Base-by-base conservation (phyloP, 345 rosid species). In the Salix brachista region DNA sequence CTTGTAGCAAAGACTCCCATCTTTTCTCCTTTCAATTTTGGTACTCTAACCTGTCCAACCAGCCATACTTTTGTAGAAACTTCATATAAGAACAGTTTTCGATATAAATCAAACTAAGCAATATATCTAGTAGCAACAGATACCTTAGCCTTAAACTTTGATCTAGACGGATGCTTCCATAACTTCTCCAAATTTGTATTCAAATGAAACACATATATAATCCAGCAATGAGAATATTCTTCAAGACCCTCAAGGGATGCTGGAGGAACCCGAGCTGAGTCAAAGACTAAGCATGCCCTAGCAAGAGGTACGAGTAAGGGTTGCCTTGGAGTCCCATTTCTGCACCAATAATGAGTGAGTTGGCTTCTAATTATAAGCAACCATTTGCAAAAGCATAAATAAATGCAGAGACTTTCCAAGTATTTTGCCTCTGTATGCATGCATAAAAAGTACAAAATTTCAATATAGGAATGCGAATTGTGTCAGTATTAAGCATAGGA, bases 201-300 rank as follows among this genome's bases (percentile, higher is more conserved):
- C 75, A 95, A 88, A 86, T 95, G 99, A 84, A 95, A 95, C 5
- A 92, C 97, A 80, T 88, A 95, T 21, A 95, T 72, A 77, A 95
- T 83, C 99, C 99, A 95, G 82, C 97, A 92, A 82, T 95, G 95
- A 76, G 99, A 90, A 84, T 95, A 95, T 75, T 90, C 96, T 39
- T 34, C 88, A 10, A 95, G 91, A 81, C 96, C 97, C 76, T 92
- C 99, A 71, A 95, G 97, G 46, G 97, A 92, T 71, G 97, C 99
- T 8, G 94, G 93, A 83, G 97, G 96, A 83, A 91, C 97, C 81
- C 88, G 86, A 62, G 93, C 79, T 32, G 85, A 75, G 86, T 91
- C 85, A 82, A 95, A 95, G 61, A 72, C 67, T 82, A 95, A 83
- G 78, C 89, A 80, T 17, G 97, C 99, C 79, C 94, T 90, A 10